Base-by-base conservation (phyloP, 2,329 filamentous ascomycete species). In the Aspergillus sojae region DNA sequence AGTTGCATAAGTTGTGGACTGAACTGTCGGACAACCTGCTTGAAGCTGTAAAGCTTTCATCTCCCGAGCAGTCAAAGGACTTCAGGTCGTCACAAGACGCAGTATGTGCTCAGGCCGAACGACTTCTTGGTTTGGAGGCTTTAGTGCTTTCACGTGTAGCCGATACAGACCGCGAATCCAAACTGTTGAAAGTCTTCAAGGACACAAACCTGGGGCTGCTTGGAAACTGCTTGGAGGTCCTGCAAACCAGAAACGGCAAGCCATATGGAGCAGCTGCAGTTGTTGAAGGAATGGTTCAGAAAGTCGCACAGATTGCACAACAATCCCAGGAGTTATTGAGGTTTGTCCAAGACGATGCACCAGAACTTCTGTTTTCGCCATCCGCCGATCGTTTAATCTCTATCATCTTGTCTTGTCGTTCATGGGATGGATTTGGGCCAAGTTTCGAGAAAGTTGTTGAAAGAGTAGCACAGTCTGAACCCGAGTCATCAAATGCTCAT, bases 41-140 rank as follows among this genome's bases (percentile, higher is more conserved):
- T 30, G 82, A 87, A 36, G 84, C 86, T 43, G 88, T 97, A 62
- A 89, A 88, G 60, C 86, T 87, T 6, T 96, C 93, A 0, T 84
- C 92, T 5, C 93, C 94, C 0, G 93, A 94, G 72, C 88, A 94
- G 61, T 93, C 93, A 0, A 90, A 90, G 65, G 91, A 93, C 21
- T 91, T 91, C 68, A 84, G 86, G 30, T 83, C 84, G 48, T 96
- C 92, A 0, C 93, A 97, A 74, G 84, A 87, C 57, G 81, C 82
- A 46, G 83, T 96, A 30, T 86, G 87, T 11, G 83, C 88, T 7
- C 86, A 91, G 70, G 89, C 89, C 0, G 81, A 83, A 53, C 88
- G 91, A 0, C 92, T 92, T 79, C 89, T 91, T 64, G 79, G 84
- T 1, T 77, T 93, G 11, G 82, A 83, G 65, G 67, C 74, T 53